Percentiles rank a stretch among this genome's conserved stretches.
phyloP scores from a whole-genome alignment of 306 rosid species.

The Sicyos baderoa region DNA sequence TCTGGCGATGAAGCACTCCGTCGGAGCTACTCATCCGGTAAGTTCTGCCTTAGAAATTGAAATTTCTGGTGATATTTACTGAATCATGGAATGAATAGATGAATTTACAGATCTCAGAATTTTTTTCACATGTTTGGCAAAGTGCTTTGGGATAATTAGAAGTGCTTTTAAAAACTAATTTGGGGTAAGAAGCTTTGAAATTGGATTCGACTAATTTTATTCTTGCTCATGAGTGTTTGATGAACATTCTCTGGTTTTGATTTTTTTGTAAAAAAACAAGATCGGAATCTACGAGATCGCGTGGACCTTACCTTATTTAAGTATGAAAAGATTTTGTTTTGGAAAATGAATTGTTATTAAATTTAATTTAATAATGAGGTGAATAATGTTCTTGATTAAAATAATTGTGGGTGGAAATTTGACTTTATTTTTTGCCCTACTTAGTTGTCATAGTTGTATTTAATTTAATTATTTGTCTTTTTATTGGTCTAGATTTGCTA shows the following conservation, averaged over 20 bases:
- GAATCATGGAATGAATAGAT: neutral
- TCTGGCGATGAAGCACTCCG: conserved; percentile 70
- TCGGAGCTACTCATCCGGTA: conserved; percentile 63
- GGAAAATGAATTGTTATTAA: neutral
- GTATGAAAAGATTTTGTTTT: neutral
- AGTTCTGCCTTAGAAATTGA: conserved; percentile 13
- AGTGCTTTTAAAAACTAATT: neutral
- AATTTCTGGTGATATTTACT: neutral
- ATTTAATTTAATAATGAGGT: neutral
- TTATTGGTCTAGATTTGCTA: neutral
- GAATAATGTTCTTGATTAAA: neutral
- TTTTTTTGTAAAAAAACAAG: neutral
- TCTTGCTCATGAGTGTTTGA: neutral
- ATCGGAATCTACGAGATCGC: neutral
- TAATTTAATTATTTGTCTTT: neutral
- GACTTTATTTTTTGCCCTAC: neutral
- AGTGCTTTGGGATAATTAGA: neutral
- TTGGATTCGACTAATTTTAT: neutral
- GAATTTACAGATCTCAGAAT: neutral
- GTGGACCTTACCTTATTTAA: neutral
- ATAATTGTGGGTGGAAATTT: neutral
- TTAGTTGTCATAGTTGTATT: neutral
- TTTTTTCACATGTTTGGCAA: neutral
- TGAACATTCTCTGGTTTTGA: neutral
- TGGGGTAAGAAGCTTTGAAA: neutral